Evolutionary conservation across 805 yeast species (phyloP).

Genomic region (Nematodospora valgi): DNA sequence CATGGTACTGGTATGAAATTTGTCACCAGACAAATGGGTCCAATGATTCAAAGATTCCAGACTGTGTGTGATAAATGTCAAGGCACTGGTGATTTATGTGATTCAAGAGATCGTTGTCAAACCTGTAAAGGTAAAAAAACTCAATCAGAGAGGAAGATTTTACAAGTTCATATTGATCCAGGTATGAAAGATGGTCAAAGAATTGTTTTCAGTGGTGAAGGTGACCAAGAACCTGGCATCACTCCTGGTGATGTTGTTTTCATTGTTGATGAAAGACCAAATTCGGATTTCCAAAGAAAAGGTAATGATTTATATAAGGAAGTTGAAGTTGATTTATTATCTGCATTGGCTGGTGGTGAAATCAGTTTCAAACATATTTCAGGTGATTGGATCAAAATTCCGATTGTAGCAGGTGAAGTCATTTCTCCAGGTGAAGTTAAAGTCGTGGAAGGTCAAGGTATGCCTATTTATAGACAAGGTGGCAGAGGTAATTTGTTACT

Average conservation of each 20-base stretch:
- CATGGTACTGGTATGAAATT: constrained; percentile 89
- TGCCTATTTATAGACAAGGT: constrained; percentile 91
- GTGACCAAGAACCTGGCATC: constrained; percentile 93
- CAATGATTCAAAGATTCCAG: constrained; percentile 97
- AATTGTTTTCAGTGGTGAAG: constrained; percentile 90
- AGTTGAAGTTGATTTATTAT: constrained; percentile 84
- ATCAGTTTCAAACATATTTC: constrained; percentile 84
- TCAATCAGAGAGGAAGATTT: constrained; percentile 79
- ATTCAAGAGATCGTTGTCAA: constrained; percentile 85
- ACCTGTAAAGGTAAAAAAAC: constrained; percentile 88
- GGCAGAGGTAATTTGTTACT: constrained; percentile 84
- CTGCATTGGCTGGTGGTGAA: constrained; percentile 96
- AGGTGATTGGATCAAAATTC: constrained; percentile 85
- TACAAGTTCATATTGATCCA: constrained; percentile 92
- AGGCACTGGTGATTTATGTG: constrained; percentile 88
- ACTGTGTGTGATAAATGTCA: constrained; percentile 87
- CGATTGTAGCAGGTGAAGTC: constrained; percentile 87
- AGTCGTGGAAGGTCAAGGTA: constrained; percentile 90
- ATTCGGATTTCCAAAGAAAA: constrained; percentile 76
- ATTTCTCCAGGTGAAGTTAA: constrained; percentile 79
- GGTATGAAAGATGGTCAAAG: constrained; percentile 96
- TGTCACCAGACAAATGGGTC: constrained; percentile 98
- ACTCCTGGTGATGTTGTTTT: constrained; percentile 97
- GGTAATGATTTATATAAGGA: constrained; percentile 84
- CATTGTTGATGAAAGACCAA: constrained; percentile 86